These are phyloP conservation scores for Pichia sp. DNA, from an alignment of 1,139 yeast species.

Conservation along the genomic window DNA sequence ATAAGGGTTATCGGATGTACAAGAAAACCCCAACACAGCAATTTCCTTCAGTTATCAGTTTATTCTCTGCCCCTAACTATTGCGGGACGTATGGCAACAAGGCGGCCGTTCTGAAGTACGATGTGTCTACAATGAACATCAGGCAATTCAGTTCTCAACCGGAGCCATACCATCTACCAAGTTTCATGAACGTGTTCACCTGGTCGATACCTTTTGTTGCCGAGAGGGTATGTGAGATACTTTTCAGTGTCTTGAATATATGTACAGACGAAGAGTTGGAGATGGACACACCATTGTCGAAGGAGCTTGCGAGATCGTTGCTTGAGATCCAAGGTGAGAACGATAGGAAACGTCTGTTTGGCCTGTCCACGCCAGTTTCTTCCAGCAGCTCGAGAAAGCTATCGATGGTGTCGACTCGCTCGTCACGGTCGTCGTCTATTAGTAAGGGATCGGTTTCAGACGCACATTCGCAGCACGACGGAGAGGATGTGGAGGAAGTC, in stretches of 20 bases:
- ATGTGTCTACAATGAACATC: constrained; percentile 88
- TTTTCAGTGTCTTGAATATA: constrained; percentile 82
- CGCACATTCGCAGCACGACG: neutral
- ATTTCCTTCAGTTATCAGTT: constrained; percentile 88
- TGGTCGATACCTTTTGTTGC: constrained; percentile 99
- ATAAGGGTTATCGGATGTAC: constrained; percentile 95
- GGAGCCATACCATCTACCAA: constrained; percentile 97
- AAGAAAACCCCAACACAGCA: constrained; percentile 80
- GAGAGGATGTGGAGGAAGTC: neutral
- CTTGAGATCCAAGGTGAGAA: constrained; percentile 15
- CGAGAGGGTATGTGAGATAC: constrained; percentile 92
- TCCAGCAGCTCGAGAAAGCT: neutral
- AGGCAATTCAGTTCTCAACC: constrained; percentile 91
- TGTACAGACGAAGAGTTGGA: constrained; percentile 94
- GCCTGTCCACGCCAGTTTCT: neutral
- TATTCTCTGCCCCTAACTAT: constrained; percentile 95
- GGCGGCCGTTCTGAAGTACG: constrained; percentile 92
- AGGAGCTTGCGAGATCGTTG: constrained; percentile 28
- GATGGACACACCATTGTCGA: constrained; percentile 55
- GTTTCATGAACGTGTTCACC: constrained; percentile 94
- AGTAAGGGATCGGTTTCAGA: neutral
- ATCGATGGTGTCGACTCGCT: neutral
- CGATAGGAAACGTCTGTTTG: constrained; percentile 1
- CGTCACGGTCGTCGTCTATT: neutral
- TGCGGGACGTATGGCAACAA: constrained; percentile 90